These are phyloP conservation scores for Scheffersomyces amazonensis DNA, from an alignment of 805 yeast species.

Conservation along the genomic window DNA sequence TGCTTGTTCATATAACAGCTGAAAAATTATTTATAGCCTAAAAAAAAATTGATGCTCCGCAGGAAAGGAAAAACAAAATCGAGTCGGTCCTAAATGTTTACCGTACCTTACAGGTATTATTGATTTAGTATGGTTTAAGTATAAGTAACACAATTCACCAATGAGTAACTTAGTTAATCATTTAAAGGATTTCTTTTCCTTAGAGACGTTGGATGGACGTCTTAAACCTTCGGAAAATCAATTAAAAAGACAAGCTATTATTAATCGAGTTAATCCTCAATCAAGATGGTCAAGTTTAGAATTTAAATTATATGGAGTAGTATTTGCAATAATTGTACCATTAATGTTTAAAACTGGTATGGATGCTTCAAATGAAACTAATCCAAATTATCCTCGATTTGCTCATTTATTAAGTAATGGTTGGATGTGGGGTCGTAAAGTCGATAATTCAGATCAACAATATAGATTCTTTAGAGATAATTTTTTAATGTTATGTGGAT, in stretches of 20 bases:
- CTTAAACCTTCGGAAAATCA: constrained; percentile 38
- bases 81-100: too few species aligned
- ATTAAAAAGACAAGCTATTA: constrained; percentile 26
- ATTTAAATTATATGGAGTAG: constrained; percentile 63
- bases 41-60: constrained; percentile 1
- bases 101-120: too few species aligned
- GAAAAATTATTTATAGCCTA: too few species aligned
- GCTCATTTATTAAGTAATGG: constrained; percentile 67
- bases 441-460: constrained; percentile 90
- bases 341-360: constrained; percentile 78
- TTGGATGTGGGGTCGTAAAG: constrained; percentile 87
- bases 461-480: constrained; percentile 86
- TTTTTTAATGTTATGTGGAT: constrained; percentile 55
- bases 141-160: too few species aligned
- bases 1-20: too few species aligned
- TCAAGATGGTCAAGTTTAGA: constrained; percentile 78
- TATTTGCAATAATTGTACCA: constrained; percentile 72
- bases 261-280: constrained; percentile 26
- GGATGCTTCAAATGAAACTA: constrained; percentile 72
- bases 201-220: constrained; percentile 53
- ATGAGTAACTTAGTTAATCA: background rate
- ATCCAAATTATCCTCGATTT: constrained; percentile 68
- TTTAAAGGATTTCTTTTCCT: constrained; percentile 38
- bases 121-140: too few species aligned
- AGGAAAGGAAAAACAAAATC: too few species aligned